Evolutionary conservation across 805 yeast genomes (phyloP).

Genomic region (Millerozyma acaciae): DNA sequence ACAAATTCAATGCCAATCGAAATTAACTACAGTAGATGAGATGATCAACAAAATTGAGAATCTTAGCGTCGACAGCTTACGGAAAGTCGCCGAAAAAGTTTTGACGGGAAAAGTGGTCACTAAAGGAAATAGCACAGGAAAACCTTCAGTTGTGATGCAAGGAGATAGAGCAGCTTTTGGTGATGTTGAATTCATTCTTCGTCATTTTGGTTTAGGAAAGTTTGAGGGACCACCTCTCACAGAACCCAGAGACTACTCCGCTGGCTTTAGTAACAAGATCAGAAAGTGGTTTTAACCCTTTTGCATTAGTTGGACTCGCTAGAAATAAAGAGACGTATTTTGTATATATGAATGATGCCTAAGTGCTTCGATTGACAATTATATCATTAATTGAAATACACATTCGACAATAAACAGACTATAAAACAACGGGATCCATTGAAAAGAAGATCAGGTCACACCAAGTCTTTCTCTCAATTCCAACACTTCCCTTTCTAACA

Average conservation of each 20-base stretch:
- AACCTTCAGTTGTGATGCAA: slow-evolving; percentile 85
- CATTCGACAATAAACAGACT: no score
- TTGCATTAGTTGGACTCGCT: no score
- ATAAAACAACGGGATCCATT: no score
- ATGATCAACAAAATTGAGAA: slow-evolving; percentile 76
- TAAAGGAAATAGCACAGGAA: slow-evolving; percentile 44
- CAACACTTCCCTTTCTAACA: slow-evolving; percentile 53
- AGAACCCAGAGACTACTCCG: slow-evolving; percentile 16
- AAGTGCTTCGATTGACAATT: not conserved
- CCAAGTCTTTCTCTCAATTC: slow-evolving; percentile 43
- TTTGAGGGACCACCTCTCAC: slow-evolving; percentile 17
- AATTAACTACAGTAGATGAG: slow-evolving; percentile 68
- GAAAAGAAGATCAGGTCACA: no score
- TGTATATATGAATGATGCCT: not conserved
- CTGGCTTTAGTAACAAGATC: slow-evolving; percentile 5
- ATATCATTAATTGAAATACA: no score
- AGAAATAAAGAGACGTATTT: slow-evolving; percentile 1
- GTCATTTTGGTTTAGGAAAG: slow-evolving; percentile 70
- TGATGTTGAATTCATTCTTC: slow-evolving; percentile 65
- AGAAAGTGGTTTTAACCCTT: slow-evolving; percentile 15
- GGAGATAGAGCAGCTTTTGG: slow-evolving; percentile 86
- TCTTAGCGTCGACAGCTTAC: slow-evolving; percentile 65
- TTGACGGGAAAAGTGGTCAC: slow-evolving; percentile 63
- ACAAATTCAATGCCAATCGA: slow-evolving; percentile 83
- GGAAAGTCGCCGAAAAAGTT: slow-evolving; percentile 68